A percentile compares a stretch with the other conserved stretches of the same genome.
Conservation (phyloP, 495 filamentous ascomycete genomes). For the Neurospora cerealis region DNA sequence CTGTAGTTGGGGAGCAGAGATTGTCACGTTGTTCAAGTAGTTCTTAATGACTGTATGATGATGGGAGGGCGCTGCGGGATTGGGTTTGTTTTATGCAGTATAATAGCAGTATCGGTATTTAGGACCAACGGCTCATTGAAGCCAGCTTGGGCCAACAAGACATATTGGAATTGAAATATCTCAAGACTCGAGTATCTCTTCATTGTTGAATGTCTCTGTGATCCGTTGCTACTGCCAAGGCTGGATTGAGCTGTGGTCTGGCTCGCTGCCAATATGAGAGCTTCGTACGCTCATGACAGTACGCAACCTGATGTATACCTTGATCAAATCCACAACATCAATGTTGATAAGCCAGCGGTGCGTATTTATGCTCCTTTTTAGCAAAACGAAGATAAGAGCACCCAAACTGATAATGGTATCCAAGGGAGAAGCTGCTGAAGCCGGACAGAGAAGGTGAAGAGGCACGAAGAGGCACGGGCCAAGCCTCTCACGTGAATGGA, state of each 20-base stretch:
- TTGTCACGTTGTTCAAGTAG: background rate
- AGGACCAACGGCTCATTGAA: background rate
- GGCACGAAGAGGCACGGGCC: background rate
- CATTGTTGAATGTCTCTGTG: background rate
- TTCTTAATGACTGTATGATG: background rate
- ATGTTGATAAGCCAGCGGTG: too few relatives aligned
- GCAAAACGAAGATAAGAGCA: background rate
- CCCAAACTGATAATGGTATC: background rate
- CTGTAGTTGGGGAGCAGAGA: background rate
- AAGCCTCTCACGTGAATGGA: background rate
- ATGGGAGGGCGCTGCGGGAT: background rate
- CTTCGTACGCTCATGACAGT: background rate
- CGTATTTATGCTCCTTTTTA: too few relatives aligned
- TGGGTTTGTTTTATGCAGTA: background rate
- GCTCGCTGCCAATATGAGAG: background rate
- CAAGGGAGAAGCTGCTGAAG: background rate
- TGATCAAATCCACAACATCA: background rate
- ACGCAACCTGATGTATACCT: background rate
- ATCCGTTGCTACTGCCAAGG: background rate
- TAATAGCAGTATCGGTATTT: background rate
- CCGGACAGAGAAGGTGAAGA: background rate
- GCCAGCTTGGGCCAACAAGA: background rate
- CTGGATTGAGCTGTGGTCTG: background rate
- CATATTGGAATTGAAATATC: background rate
- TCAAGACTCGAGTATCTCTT: background rate